Evolutionary conservation across 2,329 filamentous ascomycete genomes (phyloP), one percentile per base, ranked within the genome.

Genomic region (Rosellinia necatrix): DNA sequence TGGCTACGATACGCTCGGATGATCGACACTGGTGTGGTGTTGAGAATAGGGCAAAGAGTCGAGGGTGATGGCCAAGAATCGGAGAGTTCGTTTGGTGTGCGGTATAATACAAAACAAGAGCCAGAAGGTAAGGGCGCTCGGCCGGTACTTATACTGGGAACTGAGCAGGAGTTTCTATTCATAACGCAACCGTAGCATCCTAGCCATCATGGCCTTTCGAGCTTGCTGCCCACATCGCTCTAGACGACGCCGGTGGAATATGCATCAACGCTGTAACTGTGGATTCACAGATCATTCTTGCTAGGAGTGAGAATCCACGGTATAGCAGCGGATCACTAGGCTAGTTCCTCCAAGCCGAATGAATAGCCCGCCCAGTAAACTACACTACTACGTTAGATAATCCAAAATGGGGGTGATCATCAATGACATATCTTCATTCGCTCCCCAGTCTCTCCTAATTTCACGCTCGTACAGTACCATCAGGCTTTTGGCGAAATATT

Each of bases 381-480:
- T n/a, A n/a, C n/a, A n/a, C n/a, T n/a, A n/a, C n/a, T n/a, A n/a
- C n/a, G n/a, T n/a, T n/a, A 10, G 6, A 15, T 25, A 30, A 4
- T 38, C 42, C 19, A 8, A 42, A 49, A 29, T 15, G 15, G 50
- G 17, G n/a, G 21, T 32, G 50, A 58, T 58, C 56, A n/a, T 37
- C 56, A 12, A 55, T 29, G n/a, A 30, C 2, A 17, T 24, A 38
- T 25, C 44, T 46, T 29, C 34, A 35, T 56, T 37, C 24, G 24
- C 24, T 19, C 29, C n/a, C 34, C 9, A 29, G 9, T 21, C n/a
- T 43, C 19, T 27, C 32, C 40, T n/a, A 52, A 48, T 49, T 49
- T 37, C 38, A 52, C 29, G 19, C 49, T 38, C 32, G 49, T 37
- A 42, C 42, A 53, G n/a, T 42, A 30, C 38, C 15, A 35, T 42